Evolutionary conservation across 2,329 filamentous ascomycete species (phyloP), one percentile per base, ranked within the genome.

Genomic region (Clarireedia homoeocarpa): DNA sequence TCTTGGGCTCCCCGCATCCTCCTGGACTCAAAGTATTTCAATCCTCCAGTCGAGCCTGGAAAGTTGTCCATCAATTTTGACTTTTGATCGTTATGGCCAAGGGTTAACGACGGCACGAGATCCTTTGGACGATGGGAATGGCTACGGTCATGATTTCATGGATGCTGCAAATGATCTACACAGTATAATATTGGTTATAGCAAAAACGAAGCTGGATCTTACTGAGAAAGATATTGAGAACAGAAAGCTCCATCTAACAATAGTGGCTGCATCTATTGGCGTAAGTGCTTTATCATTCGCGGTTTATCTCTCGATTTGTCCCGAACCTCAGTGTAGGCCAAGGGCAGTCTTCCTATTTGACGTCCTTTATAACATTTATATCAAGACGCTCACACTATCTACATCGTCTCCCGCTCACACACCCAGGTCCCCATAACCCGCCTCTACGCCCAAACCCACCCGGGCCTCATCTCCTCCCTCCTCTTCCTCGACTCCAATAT

Each of bases 401-500:
- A 34, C 30, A 34, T 34, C 30, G 9, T 34, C 30, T 12, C 10
- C 30, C 3, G 4, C 30, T 53, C 46, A 53, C 42, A 6, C 15
- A 6, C 4, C 42, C n/a, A 53, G 52, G 52, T 54, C 4, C 64
- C 64, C 34, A 62, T 71, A 44, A 59, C 63, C 5, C 65, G 69
- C n/a, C 57, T 69, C 54, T 71, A 69, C 52, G 58, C 64, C 10
- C 61, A 69, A 23, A 59, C 59, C 38, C 63, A 67, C 34, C 65
- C 67, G 12, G 60, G 51, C 0, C 58, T 62, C 17, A 62, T 66
- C 12, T 58, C 65, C 17, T 67, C 66, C 4, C 61, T 69, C 12
- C 56, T 71, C 2, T 61, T 69, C 48, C 63, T 71, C 4, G 69
- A 71, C 40, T 70, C 69, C 0, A 70, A 70, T 30, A 68, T 69